Conservation (phyloP, 2,329 filamentous ascomycete species). For the Aspergillus sp. region DNA sequence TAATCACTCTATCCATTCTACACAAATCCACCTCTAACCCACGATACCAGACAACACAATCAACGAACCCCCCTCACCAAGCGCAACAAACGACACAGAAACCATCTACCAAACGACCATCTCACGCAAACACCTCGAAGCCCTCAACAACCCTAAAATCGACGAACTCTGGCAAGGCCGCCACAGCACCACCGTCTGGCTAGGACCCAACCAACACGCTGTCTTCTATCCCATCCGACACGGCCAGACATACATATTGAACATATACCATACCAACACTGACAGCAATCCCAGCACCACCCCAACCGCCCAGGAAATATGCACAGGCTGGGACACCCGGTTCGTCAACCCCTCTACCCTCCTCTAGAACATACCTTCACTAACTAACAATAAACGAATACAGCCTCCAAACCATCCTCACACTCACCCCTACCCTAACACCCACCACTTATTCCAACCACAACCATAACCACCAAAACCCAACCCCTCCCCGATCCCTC, state of each 20-base stretch:
- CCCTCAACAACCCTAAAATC: background rate
- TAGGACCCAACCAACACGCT: conserved; percentile 2
- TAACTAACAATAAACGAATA: background rate
- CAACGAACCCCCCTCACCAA: background rate
- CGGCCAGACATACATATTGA: background rate
- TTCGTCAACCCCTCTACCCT: background rate
- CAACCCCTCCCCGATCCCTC: background rate
- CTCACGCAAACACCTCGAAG: background rate
- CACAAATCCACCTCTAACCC: background rate
- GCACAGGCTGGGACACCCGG: conserved; percentile 2
- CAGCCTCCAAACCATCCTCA: conserved; percentile 5
- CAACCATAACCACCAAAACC: too few relatives aligned
- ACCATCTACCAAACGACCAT: conserved; percentile 2
- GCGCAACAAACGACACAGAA: background rate
- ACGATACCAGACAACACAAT: background rate
- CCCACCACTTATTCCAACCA: background rate
- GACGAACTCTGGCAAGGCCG: background rate
- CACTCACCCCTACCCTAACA: background rate
- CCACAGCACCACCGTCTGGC: background rate
- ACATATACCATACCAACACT: background rate
- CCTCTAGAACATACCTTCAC: background rate
- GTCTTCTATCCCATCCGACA: conserved; percentile 4
- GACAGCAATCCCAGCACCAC: background rate
- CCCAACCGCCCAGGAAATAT: background rate
- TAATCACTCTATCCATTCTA: background rate